phyloP scores from a whole-genome alignment of 2,329 filamentous ascomycete species.

The Trichophyton verrucosum region DNA sequence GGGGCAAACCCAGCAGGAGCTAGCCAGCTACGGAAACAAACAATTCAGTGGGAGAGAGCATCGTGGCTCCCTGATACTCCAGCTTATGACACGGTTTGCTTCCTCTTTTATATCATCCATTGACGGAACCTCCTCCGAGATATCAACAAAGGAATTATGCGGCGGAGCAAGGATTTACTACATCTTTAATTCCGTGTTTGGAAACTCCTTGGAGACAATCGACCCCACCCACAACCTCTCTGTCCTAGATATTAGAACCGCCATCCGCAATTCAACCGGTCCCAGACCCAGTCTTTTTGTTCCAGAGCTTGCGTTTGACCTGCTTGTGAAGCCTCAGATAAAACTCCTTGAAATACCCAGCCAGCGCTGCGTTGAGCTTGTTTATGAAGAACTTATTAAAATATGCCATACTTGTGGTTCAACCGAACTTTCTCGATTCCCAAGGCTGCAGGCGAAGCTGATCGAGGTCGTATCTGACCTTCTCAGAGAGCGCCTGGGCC shows the following conservation, averaged over 20 bases:
- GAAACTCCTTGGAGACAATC: constrained; percentile 88
- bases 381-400: constrained; percentile 98
- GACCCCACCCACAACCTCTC: constrained; percentile 93
- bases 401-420: constrained; percentile 98
- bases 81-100: constrained; percentile 96
- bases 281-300: constrained; percentile 93
- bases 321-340: constrained; percentile 96
- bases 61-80: constrained; percentile 82
- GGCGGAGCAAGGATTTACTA: constrained; percentile 94
- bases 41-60: constrained; percentile 97
- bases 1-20: constrained; percentile 98
- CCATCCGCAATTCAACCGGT: constrained; percentile 94
- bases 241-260: constrained; percentile 86
- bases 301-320: constrained; percentile 91
- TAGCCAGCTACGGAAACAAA: constrained; percentile 95
- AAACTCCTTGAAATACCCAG: constrained; percentile 90
- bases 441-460: constrained; percentile 84
- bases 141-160: constrained; percentile 94
- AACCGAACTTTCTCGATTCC: constrained; percentile 82
- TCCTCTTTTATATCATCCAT: constrained; percentile 98
- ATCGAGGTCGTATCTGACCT: constrained; percentile 98
- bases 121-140: constrained; percentile 95
- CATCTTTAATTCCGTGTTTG: constrained; percentile 98
- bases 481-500: constrained; percentile 79
- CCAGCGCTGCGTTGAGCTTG: constrained; percentile 91